These are phyloP conservation scores for Casuarina glauca DNA, from an alignment of 306 rosid species.

Conservation along the genomic window DNA sequence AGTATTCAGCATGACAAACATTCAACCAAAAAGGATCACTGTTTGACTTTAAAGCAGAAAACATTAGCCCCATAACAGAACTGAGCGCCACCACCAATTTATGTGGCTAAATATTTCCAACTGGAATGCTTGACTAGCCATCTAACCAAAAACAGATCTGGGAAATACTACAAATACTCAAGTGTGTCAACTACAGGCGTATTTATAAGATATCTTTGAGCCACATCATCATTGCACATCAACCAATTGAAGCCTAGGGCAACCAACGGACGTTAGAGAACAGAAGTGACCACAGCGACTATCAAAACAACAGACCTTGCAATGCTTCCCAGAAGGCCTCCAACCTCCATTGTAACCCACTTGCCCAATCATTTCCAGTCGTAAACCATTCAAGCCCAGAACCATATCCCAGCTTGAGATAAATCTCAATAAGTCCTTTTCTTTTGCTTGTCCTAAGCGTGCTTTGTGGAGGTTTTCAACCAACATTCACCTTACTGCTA, in stretches of 20 bases:
- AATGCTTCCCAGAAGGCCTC: not conserved
- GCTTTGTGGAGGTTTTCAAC: not conserved
- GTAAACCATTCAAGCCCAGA: not conserved
- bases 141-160: not conserved
- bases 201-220: not conserved
- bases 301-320: not conserved
- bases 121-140: not conserved
- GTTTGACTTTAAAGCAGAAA: not conserved
- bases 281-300: not conserved
- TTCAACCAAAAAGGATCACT: not conserved
- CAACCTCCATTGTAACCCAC: not conserved
- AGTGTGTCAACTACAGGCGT: not conserved
- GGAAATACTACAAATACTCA: not conserved
- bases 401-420: not conserved
- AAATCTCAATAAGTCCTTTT: not conserved
- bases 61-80: not conserved
- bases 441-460: not conserved
- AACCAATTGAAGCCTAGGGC: not conserved
- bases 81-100: not conserved
- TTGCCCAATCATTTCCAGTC: not conserved
- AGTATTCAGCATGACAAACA: not conserved
- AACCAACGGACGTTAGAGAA: not conserved
- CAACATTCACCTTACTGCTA: not conserved
- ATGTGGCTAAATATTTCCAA: not conserved
- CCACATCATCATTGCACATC: not conserved